These are phyloP conservation scores for Phytophthora pistaciae DNA, from an alignment of 352 stramenopile genomes.

Conservation along the genomic window DNA sequence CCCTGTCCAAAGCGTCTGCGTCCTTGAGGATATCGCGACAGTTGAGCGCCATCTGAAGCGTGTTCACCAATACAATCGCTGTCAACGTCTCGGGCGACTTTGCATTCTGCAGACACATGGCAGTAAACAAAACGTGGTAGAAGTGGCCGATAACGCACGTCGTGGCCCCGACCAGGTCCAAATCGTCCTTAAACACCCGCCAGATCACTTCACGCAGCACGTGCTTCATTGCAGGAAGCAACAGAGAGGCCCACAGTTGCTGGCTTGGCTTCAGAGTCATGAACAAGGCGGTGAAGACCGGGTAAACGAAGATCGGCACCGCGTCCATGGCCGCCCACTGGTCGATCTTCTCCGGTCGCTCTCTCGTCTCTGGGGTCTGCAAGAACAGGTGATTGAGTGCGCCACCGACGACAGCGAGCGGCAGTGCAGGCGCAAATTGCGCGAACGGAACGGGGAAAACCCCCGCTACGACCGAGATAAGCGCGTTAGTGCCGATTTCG, in stretches of 20 bases:
- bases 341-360: constrained; percentile 10
- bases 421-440: constrained; percentile 15
- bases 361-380: constrained; percentile 4
- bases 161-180: constrained; percentile 35
- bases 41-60: constrained; percentile 17
- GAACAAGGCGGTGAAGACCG: constrained; percentile 39
- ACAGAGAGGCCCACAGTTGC: constrained; percentile 39
- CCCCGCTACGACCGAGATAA: not conserved
- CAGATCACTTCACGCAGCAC: constrained; percentile 30
- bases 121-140: constrained; percentile 50
- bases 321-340: constrained; percentile 22
- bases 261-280: constrained; percentile 21
- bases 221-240: constrained; percentile 41
- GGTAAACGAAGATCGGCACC: constrained; percentile 40
- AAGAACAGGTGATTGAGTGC: constrained; percentile 7
- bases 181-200: constrained; percentile 20
- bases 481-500: constrained; percentile 21
- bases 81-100: constrained; percentile 39
- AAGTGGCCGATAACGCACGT: constrained; percentile 27
- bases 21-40: constrained; percentile 27
- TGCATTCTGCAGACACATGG: constrained; percentile 46
- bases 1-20: not conserved
- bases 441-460: constrained; percentile 50
- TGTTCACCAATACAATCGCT: constrained; percentile 33
- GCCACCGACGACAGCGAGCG: constrained; percentile 15